These are phyloP conservation scores for Thraustochytrium sp. DNA, from an alignment of 352 stramenopile genomes.

Conservation along the genomic window DNA sequence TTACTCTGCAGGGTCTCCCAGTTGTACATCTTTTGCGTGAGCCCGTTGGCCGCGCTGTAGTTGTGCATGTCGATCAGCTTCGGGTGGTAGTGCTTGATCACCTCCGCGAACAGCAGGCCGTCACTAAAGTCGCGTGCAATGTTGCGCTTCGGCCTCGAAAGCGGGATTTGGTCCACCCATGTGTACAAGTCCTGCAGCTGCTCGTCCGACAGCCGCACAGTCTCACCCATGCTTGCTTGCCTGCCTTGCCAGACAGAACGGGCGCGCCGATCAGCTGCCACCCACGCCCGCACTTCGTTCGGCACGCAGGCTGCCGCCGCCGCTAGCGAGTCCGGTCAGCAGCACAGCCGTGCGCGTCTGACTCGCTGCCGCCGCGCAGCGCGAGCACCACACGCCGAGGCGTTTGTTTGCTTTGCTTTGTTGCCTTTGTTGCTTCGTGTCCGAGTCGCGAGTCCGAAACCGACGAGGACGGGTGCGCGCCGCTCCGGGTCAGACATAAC, in stretches of 20 bases:
- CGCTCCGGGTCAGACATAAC: too few relatives aligned
- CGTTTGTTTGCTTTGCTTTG: too few relatives aligned
- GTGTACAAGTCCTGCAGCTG: constrained; percentile 84
- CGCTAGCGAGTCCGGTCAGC: too few relatives aligned
- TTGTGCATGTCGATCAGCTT: constrained; percentile 92
- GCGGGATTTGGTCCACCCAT: constrained; percentile 89
- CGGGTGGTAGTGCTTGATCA: constrained; percentile 88
- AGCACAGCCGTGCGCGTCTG: too few relatives aligned
- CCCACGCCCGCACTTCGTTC: neutral
- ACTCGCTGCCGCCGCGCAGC: too few relatives aligned
- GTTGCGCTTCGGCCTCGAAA: constrained; percentile 87
- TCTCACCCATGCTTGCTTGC: neutral
- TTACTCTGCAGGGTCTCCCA: constrained; percentile 85
- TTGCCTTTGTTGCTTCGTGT: too few relatives aligned
- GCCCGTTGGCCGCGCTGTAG: constrained; percentile 83
- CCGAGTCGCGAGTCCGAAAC: too few relatives aligned
- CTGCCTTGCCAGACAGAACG: too few relatives aligned
- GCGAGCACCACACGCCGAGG: too few relatives aligned
- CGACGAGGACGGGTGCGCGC: too few relatives aligned
- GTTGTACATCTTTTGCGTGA: constrained; percentile 91
- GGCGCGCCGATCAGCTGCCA: neutral
- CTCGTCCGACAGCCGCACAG: constrained; percentile 60
- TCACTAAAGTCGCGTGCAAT: constrained; percentile 91
- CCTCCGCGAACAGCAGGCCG: constrained; percentile 76
- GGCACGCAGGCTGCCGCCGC: too few relatives aligned